A percentile compares a stretch with the other conserved stretches of the same genome.
phyloP scores from a whole-genome alignment of 2,329 filamentous ascomycete genomes.

The Ceratocystis diversiconidia region DNA sequence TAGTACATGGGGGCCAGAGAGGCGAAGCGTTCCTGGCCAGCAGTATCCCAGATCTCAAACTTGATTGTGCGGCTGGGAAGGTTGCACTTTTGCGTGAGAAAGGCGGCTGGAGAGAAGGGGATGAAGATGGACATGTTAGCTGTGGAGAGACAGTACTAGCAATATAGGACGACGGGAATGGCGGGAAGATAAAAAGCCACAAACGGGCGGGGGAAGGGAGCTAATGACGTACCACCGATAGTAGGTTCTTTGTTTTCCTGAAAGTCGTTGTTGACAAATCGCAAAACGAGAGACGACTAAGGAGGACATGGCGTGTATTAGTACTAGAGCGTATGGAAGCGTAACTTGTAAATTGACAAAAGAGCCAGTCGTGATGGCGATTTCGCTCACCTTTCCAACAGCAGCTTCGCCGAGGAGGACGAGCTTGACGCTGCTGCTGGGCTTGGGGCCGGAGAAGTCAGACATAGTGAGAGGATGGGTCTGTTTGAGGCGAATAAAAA shows the following conservation, averaged over 20 bases:
- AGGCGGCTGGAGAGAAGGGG: conserved; percentile 53
- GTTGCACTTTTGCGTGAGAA: conserved; percentile 96
- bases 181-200: background rate
- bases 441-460: conserved; percentile 60
- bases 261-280: conserved; percentile 99
- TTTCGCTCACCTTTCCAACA: conserved; percentile 69
- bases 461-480: conserved; percentile 25
- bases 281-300: conserved; percentile 76
- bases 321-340: conserved; percentile 32
- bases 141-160: background rate
- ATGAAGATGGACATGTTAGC: conserved; percentile 6
- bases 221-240: conserved; percentile 65
- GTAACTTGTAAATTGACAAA: background rate
- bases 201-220: background rate
- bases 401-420: conserved; percentile 94
- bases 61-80: conserved; percentile 84
- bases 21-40: conserved; percentile 93
- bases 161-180: background rate
- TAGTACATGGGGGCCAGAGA: conserved; percentile 98
- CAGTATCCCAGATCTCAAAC: conserved; percentile 97
- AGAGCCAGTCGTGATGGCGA: background rate
- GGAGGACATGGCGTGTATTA: too few species aligned
- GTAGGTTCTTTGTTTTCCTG: conserved; percentile 99
- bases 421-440: conserved; percentile 98
- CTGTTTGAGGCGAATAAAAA: background rate